Conservation (phyloP, 1,139 yeast genomes). For the Taphrina communis region DNA sequence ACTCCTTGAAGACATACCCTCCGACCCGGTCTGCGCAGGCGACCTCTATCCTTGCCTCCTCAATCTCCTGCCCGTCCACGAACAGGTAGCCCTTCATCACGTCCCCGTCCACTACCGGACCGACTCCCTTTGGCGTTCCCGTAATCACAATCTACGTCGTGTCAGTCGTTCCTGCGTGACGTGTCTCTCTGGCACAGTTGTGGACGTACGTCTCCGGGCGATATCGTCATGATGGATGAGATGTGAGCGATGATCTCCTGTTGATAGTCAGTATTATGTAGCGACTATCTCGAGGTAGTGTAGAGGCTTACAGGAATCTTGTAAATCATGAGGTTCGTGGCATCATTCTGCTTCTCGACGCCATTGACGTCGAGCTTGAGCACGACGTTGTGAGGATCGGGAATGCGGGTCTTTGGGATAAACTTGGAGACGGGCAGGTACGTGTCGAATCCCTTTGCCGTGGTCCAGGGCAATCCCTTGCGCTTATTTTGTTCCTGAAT, state of each 20-base stretch:
- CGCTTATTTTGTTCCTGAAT: slow-evolving; percentile 93
- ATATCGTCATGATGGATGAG: slow-evolving; percentile 83
- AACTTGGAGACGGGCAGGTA: slow-evolving; percentile 74
- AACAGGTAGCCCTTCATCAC: slow-evolving; percentile 65
- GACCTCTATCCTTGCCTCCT: slow-evolving; percentile 59
- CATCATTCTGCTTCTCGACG: slow-evolving; percentile 67
- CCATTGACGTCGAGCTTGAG: slow-evolving; percentile 75
- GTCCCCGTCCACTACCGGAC: slow-evolving; percentile 79
- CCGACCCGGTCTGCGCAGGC: slow-evolving; percentile 76
- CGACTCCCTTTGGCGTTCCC: slow-evolving; percentile 99
- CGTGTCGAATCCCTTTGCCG: slow-evolving; percentile 96
- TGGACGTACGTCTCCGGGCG: slow-evolving; percentile 53
- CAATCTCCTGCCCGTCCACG: slow-evolving; percentile 63
- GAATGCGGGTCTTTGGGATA: slow-evolving; percentile 68
- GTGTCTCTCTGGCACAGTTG: too few relatives aligned
- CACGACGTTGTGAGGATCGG: slow-evolving; percentile 75
- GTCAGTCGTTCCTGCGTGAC: not conserved
- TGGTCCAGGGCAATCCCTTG: slow-evolving; percentile 95
- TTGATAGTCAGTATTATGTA: not conserved
- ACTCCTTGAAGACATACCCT: slow-evolving; percentile 68
- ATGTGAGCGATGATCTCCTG: slow-evolving; percentile 69
- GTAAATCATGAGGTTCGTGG: slow-evolving; percentile 85
- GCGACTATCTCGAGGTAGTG: not conserved
- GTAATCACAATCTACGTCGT: slow-evolving; percentile 63
- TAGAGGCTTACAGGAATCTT: slow-evolving; percentile 63